Conservation (phyloP, 2,329 filamentous ascomycete genomes). For the Alternaria sp. region DNA sequence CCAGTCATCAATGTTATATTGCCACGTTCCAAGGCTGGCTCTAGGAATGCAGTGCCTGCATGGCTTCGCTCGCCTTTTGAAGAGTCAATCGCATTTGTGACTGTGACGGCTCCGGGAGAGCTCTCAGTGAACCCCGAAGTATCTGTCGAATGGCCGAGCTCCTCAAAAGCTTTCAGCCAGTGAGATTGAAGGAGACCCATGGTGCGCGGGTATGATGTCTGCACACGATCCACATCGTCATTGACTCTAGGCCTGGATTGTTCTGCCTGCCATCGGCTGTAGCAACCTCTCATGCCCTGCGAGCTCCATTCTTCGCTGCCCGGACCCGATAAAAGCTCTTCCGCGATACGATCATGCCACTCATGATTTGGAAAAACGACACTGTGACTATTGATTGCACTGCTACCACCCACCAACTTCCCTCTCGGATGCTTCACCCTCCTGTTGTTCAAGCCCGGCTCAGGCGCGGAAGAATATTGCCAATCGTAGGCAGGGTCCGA, state of each 20-base stretch:
- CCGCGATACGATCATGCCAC: conserved; percentile 28
- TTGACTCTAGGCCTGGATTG: not conserved
- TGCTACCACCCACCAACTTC: conserved; percentile 27
- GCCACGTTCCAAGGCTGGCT: conserved; percentile 25
- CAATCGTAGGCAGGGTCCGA: conserved; percentile 23
- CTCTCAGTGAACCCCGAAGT: conserved; percentile 22
- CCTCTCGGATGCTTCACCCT: conserved; percentile 28
- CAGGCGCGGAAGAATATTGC: conserved; percentile 18
- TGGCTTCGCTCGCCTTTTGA: conserved; percentile 30
- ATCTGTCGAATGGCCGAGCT: conserved; percentile 21
- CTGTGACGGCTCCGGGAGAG: conserved; percentile 21
- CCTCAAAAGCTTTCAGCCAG: conserved; percentile 25
- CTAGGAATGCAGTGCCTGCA: conserved; percentile 27
- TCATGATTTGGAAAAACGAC: conserved; percentile 29
- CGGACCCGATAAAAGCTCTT: conserved; percentile 15
- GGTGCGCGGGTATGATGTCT: conserved; percentile 21
- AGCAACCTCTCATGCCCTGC: conserved; percentile 23
- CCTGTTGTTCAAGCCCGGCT: conserved; percentile 22
- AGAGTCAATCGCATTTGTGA: conserved; percentile 28
- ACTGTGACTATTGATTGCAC: conserved; percentile 33
- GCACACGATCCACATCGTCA: conserved; percentile 16
- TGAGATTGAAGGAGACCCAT: conserved; percentile 24
- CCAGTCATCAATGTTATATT: conserved; percentile 25
- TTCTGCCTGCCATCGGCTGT: conserved; percentile 23
- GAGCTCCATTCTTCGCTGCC: conserved; percentile 21